Evolutionary conservation across 306 rosid genomes (phyloP), one percentile per base, ranked within the genome.

Genomic region (Acacia crassicarpa): DNA sequence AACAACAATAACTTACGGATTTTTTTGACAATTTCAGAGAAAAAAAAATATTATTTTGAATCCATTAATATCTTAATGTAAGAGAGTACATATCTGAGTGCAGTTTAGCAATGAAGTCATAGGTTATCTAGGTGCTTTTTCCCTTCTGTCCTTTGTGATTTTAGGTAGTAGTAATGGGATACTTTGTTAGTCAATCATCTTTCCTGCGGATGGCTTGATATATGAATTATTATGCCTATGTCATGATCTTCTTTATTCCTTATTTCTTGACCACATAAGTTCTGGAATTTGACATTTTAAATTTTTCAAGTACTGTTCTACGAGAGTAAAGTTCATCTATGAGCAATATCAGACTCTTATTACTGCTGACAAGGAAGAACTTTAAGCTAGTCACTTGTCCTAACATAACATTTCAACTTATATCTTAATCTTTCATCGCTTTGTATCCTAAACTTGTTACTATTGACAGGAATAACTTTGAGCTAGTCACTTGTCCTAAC

Each of bases 91-190:
- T n/a, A n/a, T n/a, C 23, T 49, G 38, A 68, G 33, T 48, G 82
- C 80, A 20, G 22, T 76, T 75, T 48, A 84, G 40, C 23, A 40
- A 71, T 38, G 2, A 70, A 75, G 65, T 75, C 81, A 6, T 13
- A 41, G 44, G 56, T 25, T 12, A 38, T 83, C 27, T 80, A 33
- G 68, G 40, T 80, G 78, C 46, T 35, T 5, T n/a, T 20, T 13
- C 51, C 16, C 32, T 25, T 20, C 43, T 32, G 14, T 62, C 78
- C 48, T 23, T 17, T 72, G 15, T 25, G 78, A 75, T 59, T 25
- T 83, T 79, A 54, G 30, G 51, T 79, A 17, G 83, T 77, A 68
- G 43, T 20, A 33, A 67, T 56, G 73, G 45, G 73, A 73, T 63
- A 35, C 32, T 33, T 3, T 65, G 43, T 66, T 65, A 71, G 66